Base-by-base conservation (phyloP, 228 moss, liverwort and hornwort genomes). In the Sphagnum magellanicum region DNA sequence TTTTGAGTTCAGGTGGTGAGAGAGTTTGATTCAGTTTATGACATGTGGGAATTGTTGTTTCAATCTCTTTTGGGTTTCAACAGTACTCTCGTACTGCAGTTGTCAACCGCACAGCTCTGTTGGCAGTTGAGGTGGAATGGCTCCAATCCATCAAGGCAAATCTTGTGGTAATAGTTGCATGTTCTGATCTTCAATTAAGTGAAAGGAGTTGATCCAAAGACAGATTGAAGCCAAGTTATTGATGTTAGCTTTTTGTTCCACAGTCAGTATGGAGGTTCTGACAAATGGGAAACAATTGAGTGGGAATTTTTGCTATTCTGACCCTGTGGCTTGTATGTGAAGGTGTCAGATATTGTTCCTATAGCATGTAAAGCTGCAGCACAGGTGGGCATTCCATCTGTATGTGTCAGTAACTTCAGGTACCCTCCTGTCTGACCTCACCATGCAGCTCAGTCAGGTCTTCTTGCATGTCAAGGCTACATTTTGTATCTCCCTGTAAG, bases 331-430 rank as follows among this genome's bases (percentile, higher is more conserved):
- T 50, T 73, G 11, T 49, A 68, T 52, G 76, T 68, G 64, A 77
- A 92, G 92, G 90, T 79, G 6, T 84, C 96, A 60, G 96, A 96
- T 67, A 91, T 96, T 50, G 96, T 93, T 73, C 93, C 96, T 53
- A 70, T 96, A 69, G 96, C 93, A 55, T 92, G 92, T 71, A 69
- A 79, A 77, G 93, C 93, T 68, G 93, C 91, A 65, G 81, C 80
- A 10, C 73, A 76, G 74, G 93, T 89, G 7, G 85, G 87, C 67
- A 68, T 93, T 67, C 85, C 83, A 62, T 91, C 89, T 13, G 81
- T 93, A 53, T 93, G 91, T 73, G 89, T 96, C 48, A 88, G 84
- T 73, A 92, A 96, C 69, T 92, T 96, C 89, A 91, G 91, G 91
- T 84, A 64, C 50, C 32, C 49, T 59, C 55, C 58, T 55, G 8